Base-by-base conservation (phyloP, 441 rosid species). In the Pelargonium citronellum region DNA sequence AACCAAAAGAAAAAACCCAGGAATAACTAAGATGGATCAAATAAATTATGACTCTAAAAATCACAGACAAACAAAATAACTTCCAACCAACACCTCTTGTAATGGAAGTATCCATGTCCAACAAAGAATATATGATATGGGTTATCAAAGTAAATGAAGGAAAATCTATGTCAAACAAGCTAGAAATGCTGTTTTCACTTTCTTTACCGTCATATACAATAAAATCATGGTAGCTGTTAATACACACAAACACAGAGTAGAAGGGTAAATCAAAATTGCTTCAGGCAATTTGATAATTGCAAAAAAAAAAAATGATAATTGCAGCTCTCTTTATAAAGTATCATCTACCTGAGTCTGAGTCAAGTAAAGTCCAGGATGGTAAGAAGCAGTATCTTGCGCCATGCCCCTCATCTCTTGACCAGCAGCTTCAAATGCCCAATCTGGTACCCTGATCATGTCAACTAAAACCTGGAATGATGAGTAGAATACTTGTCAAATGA, bases 371-470 rank as follows among this genome's bases (percentile, higher is more conserved):
- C 99, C 98, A 69, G 99, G 99, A 69, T 92, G 99, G 77, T 92
- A 95, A 49, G 93, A 77, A 60, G 96, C 85, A 75, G 93, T 81
- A 80, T 95, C 98, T 83, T 88, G 96, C 55, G 92, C 89, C 86
- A 92, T 86, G 78, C 83, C 86, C 83, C 98, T 89, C 97, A 89
- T 83, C 84, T 95, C 99, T 85, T 91, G 99, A 75, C 97, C 96
- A 7, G 99, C 95, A 61, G 98, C 98, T 85, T 95, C 97, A 80
- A 92, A 91, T 77, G 97, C 95, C 99, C 99, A 92, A 78, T 87
- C 97, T 44, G 99, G 98, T 69, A 92, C 98, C 68, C 93, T 82
- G 63, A 95, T 74, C 96, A 95, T 88, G 86, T 92, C 99, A 55
- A 92, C 93, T 69, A 95, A 76, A 78, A 95, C 89, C 98, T 95